These are phyloP conservation scores for Stropharia rugosoannulata DNA, from an alignment of 768 basidiomycete species.

Conservation along the genomic window DNA sequence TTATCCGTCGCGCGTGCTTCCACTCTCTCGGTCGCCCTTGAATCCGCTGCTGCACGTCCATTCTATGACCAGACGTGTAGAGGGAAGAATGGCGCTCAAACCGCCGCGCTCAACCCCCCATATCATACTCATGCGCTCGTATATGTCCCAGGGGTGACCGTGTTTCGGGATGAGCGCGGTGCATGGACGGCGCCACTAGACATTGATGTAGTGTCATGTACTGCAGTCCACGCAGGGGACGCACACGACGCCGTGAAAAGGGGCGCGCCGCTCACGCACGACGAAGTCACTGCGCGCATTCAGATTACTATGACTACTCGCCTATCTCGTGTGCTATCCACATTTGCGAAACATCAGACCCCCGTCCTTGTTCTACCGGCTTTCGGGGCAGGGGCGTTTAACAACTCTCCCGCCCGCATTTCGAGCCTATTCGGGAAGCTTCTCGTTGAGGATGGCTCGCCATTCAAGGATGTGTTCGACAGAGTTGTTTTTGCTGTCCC, in stretches of 20 bases:
- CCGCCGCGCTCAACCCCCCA: neutral
- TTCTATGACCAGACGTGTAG: neutral
- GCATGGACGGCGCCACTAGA: constrained; percentile 13
- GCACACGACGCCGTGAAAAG: constrained; percentile 2
- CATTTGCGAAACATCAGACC: constrained; percentile 1
- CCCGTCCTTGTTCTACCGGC: constrained; percentile 6
- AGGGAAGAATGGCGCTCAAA: neutral
- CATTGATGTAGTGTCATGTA: constrained; percentile 15
- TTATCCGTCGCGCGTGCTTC: constrained; percentile 6
- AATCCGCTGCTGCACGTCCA: neutral
- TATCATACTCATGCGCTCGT: constrained; percentile 11
- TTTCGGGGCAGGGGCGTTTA: constrained; percentile 7
- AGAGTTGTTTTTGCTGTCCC: constrained; percentile 5
- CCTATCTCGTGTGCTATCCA: constrained; percentile 1
- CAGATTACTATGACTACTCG: neutral
- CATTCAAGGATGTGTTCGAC: constrained; percentile 5
- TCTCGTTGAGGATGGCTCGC: neutral
- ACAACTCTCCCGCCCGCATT: neutral
- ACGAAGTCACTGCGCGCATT: constrained; percentile 1
- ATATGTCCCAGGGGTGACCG: constrained; percentile 4
- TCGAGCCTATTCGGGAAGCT: constrained; percentile 4
- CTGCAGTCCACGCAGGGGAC: constrained; percentile 18
- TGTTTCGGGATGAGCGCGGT: constrained; percentile 14
- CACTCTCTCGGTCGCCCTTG: constrained; percentile 3
- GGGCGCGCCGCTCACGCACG: neutral